A percentile compares a stretch with the other conserved stretches of the same genome.
Conservation (phyloP, 2,329 filamentous ascomycete species). For the Fusarium sp. region DNA sequence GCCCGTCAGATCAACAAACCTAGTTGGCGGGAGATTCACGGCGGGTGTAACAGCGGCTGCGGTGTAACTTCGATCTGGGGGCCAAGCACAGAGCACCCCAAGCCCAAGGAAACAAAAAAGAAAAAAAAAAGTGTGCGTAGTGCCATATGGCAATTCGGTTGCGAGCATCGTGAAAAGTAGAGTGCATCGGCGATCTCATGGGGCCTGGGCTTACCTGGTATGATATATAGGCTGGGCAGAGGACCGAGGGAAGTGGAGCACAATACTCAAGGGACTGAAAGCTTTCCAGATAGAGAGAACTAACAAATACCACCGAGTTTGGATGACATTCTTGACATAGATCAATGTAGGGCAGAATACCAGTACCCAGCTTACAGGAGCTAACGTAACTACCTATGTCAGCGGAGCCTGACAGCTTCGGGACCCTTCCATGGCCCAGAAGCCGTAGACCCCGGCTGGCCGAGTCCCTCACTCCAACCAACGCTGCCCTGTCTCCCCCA, state of each 20-base stretch:
- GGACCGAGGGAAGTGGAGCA: not conserved
- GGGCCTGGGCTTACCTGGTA: constrained; percentile 8
- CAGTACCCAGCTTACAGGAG: not conserved
- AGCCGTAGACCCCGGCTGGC: constrained; percentile 9
- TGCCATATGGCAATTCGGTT: not conserved
- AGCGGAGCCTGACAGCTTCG: constrained; percentile 17
- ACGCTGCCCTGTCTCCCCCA: not conserved
- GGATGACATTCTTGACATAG: not conserved
- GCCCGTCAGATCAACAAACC: constrained; percentile 1
- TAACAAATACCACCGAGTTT: not conserved
- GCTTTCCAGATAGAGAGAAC: not conserved
- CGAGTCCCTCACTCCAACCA: not conserved
- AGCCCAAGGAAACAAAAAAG: not conserved
- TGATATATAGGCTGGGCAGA: constrained; percentile 6
- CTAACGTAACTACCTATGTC: not conserved
- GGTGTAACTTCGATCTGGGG: constrained; percentile 32
- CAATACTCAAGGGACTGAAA: not conserved
- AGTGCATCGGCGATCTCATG: constrained; percentile 8
- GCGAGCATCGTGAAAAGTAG: not conserved
- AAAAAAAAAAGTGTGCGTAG: not conserved
- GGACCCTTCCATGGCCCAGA: not conserved
- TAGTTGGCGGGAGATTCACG: constrained; percentile 26
- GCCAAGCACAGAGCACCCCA: not conserved
- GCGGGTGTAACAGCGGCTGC: constrained; percentile 29
- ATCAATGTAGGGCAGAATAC: not conserved